Base-by-base conservation (phyloP, 2,329 filamentous ascomycete genomes). In the Piedraia hortae region DNA sequence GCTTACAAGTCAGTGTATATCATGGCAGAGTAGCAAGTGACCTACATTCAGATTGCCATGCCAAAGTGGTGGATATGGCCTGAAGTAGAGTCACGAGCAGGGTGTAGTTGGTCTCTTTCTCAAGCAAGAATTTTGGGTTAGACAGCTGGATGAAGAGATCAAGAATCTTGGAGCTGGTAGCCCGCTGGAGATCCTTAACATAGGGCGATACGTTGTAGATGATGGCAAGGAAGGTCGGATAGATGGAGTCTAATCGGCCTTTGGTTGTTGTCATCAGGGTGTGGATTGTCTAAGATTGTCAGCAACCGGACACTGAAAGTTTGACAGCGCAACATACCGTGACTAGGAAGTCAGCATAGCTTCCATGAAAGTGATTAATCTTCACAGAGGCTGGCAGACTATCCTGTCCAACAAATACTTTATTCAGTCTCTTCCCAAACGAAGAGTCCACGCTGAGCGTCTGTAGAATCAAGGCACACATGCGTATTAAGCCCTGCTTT, bases 401-500 rank as follows among this genome's bases (percentile, higher is more conserved):
- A 24, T 91, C 78, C 42, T 91, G 82, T 1, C 67, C 72, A 30
- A 78, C 69, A 34, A 97, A 93, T 9, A 54, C 58, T 45, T 77
- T 80, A 47, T 91, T 93, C 22, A 97, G 54, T 35, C 77, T 82
- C 38, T 70, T 62, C 14, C 78, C 82, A 45, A 93, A 93, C 30
- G 72, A 78, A 25, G 70, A 62, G 46, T 93, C 85, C 2, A 88
- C 78, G 37, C 82, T 93, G 38, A 97, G 51, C 0, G 85, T 93
- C 46, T 97, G 85, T 18, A 97, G 50, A 19, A 93, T 59, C 43
- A 97, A 93, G n/a, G 88, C 69, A 45, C 85, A 91, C 78, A 93
- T 91, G 24, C 85, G 63, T 12, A 93, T 75, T 1, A 91, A 58
- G 1, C 85, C 85, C 44, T 91, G 80, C 42, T 82, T 88, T 1